Base-by-base conservation (phyloP, 2,329 filamentous ascomycete species). In the Cucurbitaria berberidis region DNA sequence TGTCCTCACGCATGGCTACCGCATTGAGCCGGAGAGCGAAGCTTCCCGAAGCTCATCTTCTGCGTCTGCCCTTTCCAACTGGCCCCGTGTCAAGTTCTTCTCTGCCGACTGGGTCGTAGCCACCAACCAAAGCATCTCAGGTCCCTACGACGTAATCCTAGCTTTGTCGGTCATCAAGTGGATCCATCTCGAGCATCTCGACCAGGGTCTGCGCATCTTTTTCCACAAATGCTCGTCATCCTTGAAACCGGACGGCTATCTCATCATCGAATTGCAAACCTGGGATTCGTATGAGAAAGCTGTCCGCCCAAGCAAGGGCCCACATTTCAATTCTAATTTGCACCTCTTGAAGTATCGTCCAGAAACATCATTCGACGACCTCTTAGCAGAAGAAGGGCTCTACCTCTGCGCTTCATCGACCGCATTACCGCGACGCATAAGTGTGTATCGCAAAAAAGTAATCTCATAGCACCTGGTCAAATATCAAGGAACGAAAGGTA, bases 111-210 rank as follows among this genome's bases (percentile, higher is more conserved):
- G 68, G 66, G 62, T 64, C 52, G 43, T 63, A 44, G 65, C 69
- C 48, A 51, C 59, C 18, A 56, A 63, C 57, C 64, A 57, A 56
- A 63, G 55, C 29, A 55, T 59, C 35, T 48, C 60, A 34, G 68
- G 63, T 27, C 61, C 66, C 53, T 75, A 69, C 60, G 59, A 74
- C 51, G 63, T 72, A 36, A 73, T 76, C 64, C 67, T 75, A 57
- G 73, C 71, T 19, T 63, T 76, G 58, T 74, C 70, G 48, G 72
- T 76, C 49, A 69, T 75, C 54, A 75, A 75, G 58, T 76, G 73
- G 73, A 72, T 76, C 41, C 74, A 75, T 51, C 64, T 75, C 26
- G 65, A 72, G 53, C 71, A 74, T 51, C 57, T 64, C n/a, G 73
- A 75, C 48, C 53, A 62, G 38, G 72, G 72, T 30, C 51, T 75